A percentile compares a stretch with the other conserved stretches of the same genome.
phyloP scores from a whole-genome alignment of 1,284 basidiomycete species.

The Garcileccinum viscosum region DNA sequence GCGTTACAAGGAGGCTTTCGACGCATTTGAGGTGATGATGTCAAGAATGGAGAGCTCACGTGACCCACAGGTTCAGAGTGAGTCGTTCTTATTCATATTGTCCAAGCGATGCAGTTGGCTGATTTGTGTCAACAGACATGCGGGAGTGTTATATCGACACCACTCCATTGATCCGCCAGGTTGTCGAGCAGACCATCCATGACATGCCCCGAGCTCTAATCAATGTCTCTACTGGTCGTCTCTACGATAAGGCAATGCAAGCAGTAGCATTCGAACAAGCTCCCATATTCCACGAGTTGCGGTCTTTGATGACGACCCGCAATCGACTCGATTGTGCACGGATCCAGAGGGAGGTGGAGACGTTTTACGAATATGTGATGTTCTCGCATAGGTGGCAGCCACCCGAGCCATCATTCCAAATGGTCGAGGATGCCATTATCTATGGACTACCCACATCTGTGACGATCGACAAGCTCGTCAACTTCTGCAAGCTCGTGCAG shows the following conservation, averaged over 20 bases:
- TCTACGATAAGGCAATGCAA: neutral
- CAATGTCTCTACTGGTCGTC: neutral
- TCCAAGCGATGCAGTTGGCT: neutral
- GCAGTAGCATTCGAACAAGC: neutral
- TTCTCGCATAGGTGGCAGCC: neutral
- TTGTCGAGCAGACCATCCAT: neutral
- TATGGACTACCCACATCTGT: neutral
- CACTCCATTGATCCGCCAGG: neutral
- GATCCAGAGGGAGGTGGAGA: neutral
- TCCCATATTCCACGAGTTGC: neutral
- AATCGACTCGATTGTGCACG: neutral
- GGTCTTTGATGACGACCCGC: neutral
- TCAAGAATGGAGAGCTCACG: neutral
- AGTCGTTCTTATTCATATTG: neutral
- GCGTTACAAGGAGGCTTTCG: neutral
- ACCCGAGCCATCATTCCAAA: neutral
- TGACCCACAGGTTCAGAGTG: neutral
- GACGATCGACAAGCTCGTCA: neutral
- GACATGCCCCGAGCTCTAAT: neutral
- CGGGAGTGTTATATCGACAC: neutral
- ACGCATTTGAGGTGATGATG: neutral
- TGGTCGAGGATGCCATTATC: neutral
- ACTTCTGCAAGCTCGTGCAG: neutral
- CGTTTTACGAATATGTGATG: neutral
- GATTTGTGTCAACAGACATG: neutral